A percentile compares a stretch with the other conserved stretches of the same genome.
Conservation (phyloP, 306 rosid genomes). For the Quillaja saponaria region DNA sequence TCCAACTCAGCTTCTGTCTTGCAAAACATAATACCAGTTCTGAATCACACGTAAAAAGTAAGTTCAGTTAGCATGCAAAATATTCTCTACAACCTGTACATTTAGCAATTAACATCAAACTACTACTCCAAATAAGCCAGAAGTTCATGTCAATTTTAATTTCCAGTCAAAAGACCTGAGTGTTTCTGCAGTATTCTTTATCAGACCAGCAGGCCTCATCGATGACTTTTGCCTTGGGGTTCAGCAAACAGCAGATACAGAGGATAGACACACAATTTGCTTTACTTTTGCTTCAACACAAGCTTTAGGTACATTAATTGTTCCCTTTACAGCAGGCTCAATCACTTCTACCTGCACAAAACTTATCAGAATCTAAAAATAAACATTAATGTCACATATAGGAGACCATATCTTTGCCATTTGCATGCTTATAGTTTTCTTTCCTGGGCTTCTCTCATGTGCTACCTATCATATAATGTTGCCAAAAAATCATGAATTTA, state of each 20-base stretch:
- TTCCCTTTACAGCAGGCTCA: conserved; percentile 75
- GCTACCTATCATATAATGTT: background rate
- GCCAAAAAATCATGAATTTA: background rate
- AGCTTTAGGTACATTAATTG: conserved; percentile 48
- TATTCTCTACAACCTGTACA: too few relatives aligned
- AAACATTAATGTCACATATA: too few relatives aligned
- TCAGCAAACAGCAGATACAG: conserved; percentile 24
- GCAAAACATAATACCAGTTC: conserved; percentile 76
- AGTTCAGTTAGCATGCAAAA: background rate
- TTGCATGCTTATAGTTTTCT: background rate
- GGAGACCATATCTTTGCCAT: too few relatives aligned
- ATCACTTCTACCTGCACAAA: conserved; percentile 51
- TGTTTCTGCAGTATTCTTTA: conserved; percentile 41
- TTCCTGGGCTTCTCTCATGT: background rate
- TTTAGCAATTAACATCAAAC: too few relatives aligned
- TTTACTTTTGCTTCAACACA: conserved; percentile 45
- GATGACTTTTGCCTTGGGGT: conserved; percentile 30
- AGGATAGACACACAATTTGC: conserved; percentile 41
- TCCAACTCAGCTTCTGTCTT: conserved; percentile 79
- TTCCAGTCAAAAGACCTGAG: conserved; percentile 24
- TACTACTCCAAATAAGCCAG: too few relatives aligned
- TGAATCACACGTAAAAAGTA: conserved; percentile 29
- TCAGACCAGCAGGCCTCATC: conserved; percentile 57
- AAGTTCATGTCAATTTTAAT: conserved; percentile 3
- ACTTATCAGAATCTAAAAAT: background rate